Base-by-base conservation (phyloP, 768 basidiomycete genomes). In the Hygrocybe coccinea region DNA sequence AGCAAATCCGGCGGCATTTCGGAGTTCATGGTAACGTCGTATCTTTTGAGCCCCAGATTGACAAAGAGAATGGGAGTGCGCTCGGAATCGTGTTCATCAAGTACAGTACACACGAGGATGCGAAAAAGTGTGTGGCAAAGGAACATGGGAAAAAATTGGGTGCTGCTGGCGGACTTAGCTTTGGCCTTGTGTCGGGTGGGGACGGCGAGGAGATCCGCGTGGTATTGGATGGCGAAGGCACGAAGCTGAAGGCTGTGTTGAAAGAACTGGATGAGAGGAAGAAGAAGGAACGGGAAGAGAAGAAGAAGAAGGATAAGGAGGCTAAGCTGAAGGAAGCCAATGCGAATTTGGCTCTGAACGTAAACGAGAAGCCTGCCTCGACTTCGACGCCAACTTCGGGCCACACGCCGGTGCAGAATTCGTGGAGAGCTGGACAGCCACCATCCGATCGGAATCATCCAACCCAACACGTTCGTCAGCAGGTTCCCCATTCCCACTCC, bases 71-170 rank as follows among this genome's bases (percentile, higher is more conserved):
- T n/a, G 94, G 93, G 2, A 85, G 82, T 48, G 81, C 86, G 1
- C 79, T 97, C 1, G 94, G 95, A 2, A 81, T 97, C 39, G 82
- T 91, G 39, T 83, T 82, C 64, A 79, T 97, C 59, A 82, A 80
- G 59, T 97, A 74, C 64, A 64, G 69, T 15, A 72, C 79, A 0
- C 82, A 85, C 57, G 83, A 85, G 14, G 85, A 89, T 43, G 93
- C 92, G 4, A 77, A 76, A 54, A 64, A 70, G 44, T 92, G 89
- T 56, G 76, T 88, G 21, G 78, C 78, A 56, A 77, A 74, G 49
- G 85, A 86, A 62, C 77, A 91, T 55, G 89, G 89, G 29, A 77
- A 81, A 65, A 79, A 75, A 62, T 69, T 85, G 12, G 35, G 54
- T 21, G 78, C 82, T 0, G 71, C 76, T 4, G 66, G 75, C 29